Evolutionary conservation across 441 rosid species (phyloP), one percentile per base, ranked within the genome.

Genomic region (Bocquillonia castaneifolia): DNA sequence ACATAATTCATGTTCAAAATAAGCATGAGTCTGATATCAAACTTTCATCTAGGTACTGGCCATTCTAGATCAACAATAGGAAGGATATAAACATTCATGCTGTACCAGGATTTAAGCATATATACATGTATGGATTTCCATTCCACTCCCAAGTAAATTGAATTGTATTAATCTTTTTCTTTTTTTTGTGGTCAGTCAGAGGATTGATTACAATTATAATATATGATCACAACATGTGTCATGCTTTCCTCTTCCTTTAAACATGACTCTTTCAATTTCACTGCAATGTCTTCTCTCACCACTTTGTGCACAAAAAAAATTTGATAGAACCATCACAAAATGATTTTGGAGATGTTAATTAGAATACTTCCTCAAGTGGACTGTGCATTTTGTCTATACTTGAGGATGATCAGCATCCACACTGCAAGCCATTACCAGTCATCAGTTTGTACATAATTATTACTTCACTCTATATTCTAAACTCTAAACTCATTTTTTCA

Each of bases 341-440:
- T 60, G 36, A 66, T 29, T 65, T 31, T 2, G 34, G 39, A 17
- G 36, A 10, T 14, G 29, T 36, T n/a, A n/a, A n/a, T n/a, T 25
- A 39, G 15, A 66, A 15, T 64, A n/a, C 20, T 62, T 61, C 63
- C 67, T 80, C 70, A 83, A 31, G 79, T 75, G 59, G 83, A 58
- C 66, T 64, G 81, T 59, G 78, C 74, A 18, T 79, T 59, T 76
- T 72, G 87, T 74, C 82, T 72, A 72, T 79, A 42, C 74, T 85
- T 86, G 78, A 92, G 71, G 59, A 91, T 64, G 39, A 91, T 66
- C 69, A 89, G 75, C 96, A 88, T 91, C 99, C 99, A 93, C 67
- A 93, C 99, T 91, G 86, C 82, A n/a, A n/a, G n/a, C n/a, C n/a
- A n/a, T n/a, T n/a, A n/a, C n/a, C n/a, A n/a, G n/a, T n/a, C n/a